These are phyloP conservation scores for Neofusicoccum cordaticola DNA, from an alignment of 2,329 filamentous ascomycete genomes.

Conservation along the genomic window DNA sequence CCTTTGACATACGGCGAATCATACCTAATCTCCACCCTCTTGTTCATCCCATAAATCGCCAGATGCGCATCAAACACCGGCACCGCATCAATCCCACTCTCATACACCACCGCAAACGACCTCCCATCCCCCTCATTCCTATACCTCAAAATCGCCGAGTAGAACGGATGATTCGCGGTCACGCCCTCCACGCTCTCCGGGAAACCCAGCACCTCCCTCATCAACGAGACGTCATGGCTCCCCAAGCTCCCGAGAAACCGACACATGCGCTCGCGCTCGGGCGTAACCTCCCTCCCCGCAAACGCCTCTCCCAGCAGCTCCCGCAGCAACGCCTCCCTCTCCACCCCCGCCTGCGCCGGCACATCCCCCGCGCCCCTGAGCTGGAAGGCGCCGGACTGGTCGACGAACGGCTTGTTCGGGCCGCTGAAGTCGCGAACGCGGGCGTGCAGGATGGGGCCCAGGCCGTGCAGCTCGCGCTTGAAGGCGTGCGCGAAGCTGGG, in stretches of 20 bases:
- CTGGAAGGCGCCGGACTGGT: conserved; percentile 50
- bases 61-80: conserved; percentile 54
- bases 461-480: conserved; percentile 49
- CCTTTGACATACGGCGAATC: conserved; percentile 60
- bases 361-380: conserved; percentile 42
- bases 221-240: conserved; percentile 38
- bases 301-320: conserved; percentile 35
- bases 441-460: conserved; percentile 56
- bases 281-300: conserved; percentile 27
- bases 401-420: conserved; percentile 50
- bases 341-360: conserved; percentile 24
- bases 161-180: conserved; percentile 10
- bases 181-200: conserved; percentile 13
- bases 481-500: conserved; percentile 54
- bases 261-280: conserved; percentile 32
- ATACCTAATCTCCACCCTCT: conserved; percentile 54
- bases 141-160: conserved; percentile 10
- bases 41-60: conserved; percentile 53
- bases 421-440: conserved; percentile 54
- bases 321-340: conserved; percentile 25
- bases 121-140: conserved; percentile 29
- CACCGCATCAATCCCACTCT: conserved; percentile 54
- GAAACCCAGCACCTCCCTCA: conserved; percentile 14
- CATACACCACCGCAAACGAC: conserved; percentile 56
- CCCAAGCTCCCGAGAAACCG: conserved; percentile 50